phyloP scores from a whole-genome alignment of 2,329 filamentous ascomycete genomes.

The Penicillium sp. region DNA sequence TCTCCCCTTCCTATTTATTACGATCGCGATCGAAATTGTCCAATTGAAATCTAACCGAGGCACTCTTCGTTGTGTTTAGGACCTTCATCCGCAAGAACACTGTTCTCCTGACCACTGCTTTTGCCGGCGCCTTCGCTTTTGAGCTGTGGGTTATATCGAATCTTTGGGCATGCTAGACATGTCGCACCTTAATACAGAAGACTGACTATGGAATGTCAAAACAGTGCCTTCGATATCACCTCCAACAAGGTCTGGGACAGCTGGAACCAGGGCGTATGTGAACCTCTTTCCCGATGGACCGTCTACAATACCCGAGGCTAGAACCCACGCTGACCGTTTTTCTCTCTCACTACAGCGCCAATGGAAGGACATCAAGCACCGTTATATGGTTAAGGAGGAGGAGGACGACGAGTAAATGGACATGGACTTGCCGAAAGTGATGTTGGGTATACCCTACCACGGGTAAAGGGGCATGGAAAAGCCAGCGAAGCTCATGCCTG shows the following conservation, averaged over 20 bases:
- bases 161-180: slow-evolving; percentile 1
- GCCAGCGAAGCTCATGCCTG: slow-evolving; percentile 13
- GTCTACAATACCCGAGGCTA: slow-evolving; percentile 5
- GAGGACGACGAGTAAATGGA: slow-evolving; percentile 52
- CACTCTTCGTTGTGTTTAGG: slow-evolving; percentile 50
- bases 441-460: slow-evolving; percentile 11
- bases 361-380: slow-evolving; percentile 99
- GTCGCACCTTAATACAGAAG: not conserved
- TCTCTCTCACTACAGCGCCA: slow-evolving; percentile 64
- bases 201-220: slow-evolving; percentile 20
- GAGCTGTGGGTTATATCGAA: slow-evolving; percentile 70
- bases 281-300: slow-evolving; percentile 2
- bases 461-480: slow-evolving; percentile 22
- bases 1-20: slow-evolving; percentile 26
- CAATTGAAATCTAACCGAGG: slow-evolving; percentile 17
- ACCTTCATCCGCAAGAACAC: slow-evolving; percentile 81
- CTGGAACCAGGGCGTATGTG: slow-evolving; percentile 85
- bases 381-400: slow-evolving; percentile 71
- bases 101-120: slow-evolving; percentile 82
- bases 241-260: slow-evolving; percentile 88
- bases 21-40: slow-evolving; percentile 18
- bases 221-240: slow-evolving; percentile 75
- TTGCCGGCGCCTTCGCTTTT: slow-evolving; percentile 81
- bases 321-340: slow-evolving; percentile 14
- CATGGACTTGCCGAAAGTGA: slow-evolving; percentile 5